Evolutionary conservation across 345 rosid species (phyloP).

Genomic region (Brassica nigra): DNA sequence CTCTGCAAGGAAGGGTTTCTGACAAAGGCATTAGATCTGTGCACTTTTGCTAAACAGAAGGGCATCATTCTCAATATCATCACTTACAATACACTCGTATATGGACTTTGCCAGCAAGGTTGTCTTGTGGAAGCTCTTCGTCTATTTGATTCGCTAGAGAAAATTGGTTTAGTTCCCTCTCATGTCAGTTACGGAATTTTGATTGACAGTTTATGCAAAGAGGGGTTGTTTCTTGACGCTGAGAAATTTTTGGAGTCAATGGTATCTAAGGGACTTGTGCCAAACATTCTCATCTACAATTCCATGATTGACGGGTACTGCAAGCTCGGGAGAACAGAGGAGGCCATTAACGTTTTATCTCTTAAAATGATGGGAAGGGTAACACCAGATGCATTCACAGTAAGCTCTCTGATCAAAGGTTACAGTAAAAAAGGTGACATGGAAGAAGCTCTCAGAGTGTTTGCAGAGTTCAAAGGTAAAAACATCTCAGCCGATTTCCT

Average conservation of each 20-base stretch:
- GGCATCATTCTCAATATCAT: conserved; percentile 59
- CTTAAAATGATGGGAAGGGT: conserved; percentile 48
- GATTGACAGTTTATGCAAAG: conserved; percentile 71
- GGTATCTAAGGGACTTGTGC: conserved; percentile 52
- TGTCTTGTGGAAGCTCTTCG: conserved; percentile 87
- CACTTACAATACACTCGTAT: conserved; percentile 69
- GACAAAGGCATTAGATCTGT: conserved; percentile 62
- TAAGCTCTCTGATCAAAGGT: conserved; percentile 74
- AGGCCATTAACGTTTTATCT: conserved; percentile 58
- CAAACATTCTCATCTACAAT: conserved; percentile 59
- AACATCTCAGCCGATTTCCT: conserved; percentile 65
- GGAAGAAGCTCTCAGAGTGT: conserved; percentile 73
- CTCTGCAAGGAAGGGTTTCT: conserved; percentile 75
- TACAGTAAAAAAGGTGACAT: conserved; percentile 70
- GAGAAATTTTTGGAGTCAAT: conserved; percentile 57
- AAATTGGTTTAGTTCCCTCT: conserved; percentile 58
- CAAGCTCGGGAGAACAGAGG: conserved; percentile 62
- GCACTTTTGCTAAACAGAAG: conserved; percentile 55
- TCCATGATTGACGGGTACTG: conserved; percentile 65
- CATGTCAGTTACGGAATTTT: conserved; percentile 60
- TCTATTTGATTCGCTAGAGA: conserved; percentile 78
- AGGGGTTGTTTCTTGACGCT: conserved; percentile 68
- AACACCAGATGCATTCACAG: conserved; percentile 64
- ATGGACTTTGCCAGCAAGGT: conserved; percentile 76
- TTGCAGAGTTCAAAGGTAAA: conserved; percentile 55